Base-by-base conservation (phyloP, 2,329 filamentous ascomycete genomes). In the Pseudophaeomoniella oleicola region DNA sequence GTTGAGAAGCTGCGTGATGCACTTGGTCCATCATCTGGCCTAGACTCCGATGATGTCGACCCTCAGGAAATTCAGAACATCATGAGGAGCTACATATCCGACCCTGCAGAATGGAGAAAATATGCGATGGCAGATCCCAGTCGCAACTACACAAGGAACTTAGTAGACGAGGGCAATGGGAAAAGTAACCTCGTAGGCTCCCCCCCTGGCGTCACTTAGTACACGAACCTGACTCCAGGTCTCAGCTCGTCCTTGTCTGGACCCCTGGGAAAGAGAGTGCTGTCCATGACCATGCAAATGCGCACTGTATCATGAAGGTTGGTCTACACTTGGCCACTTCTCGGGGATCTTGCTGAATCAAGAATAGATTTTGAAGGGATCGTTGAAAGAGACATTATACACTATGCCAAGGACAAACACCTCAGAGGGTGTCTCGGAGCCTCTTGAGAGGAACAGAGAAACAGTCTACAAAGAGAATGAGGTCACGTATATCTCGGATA, bases 401-500 rank as follows among this genome's bases (percentile, higher is more conserved):
- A 69, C 71, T 36, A 86, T 81, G 61, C 86, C 86, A 59, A 35
- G 55, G 57, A 38, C 53, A 56, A 36, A 55, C 55, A 52, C 63
- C 34, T 58, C 66, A 34, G 62, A 68, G 34, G 62, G 58, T 22
- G 52, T 64, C 38, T 44, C 50, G 4, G 57, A 64, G 4, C 75
- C 77, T 3, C 76, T 81, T 57, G 53, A 64, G 41, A 57, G 81
- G 39, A 78, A 76, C 44, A 77, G 73, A 32, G 72, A 83, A 50
- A 81, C 72, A 29, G 69, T 67, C 30, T 81, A 85, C 50, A 61
- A 66, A 35, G 67, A 78, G 51, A 79, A 88, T 45, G 65, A 80
- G 43, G 84, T 93, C 29, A 79, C 84, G 5, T 94, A 94, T 58
- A 94, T 94, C 78, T 81, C 83, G 29, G 87, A 94, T 55, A 75